Evolutionary conservation across 169 alveolate species (phyloP), one percentile per base, ranked within the genome.

Genomic region (Eimeria necatrix): DNA sequence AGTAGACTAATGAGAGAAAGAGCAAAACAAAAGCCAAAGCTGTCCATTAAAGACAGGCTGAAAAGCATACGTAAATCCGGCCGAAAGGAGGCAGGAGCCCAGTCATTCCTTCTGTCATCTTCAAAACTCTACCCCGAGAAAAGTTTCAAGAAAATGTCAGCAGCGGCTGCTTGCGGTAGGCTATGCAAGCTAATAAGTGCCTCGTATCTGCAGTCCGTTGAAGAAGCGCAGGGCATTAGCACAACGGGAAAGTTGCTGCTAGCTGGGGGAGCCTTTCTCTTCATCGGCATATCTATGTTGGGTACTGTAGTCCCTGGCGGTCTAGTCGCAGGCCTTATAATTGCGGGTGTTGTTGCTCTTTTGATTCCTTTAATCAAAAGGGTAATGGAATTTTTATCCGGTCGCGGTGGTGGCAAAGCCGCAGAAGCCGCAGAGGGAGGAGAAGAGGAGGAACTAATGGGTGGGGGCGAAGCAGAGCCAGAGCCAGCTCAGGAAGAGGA

Each of bases 211-310:
- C 83, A 71, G 24, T n/a, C 52, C 7, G 41, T 71, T 10, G 41
- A 71, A 71, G 83, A 71, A 14, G 12, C 12, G 12, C 18, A 14
- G 24, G 51, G 51, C 12, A 22, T 24, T 5, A 2, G 51, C 20
- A 71, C 20, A 26, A 71, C 83, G 3, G 20, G 12, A 7, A 71
- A 71, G 51, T 14, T 71, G 12, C 41, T 71, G 83, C 83, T 71
- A 7, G 83, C 83, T 32, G 83, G 83, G 12, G 83, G 83, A 4
- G 6, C 83, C 0, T 71, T 71, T 14, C 12, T 71, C 20, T 71
- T 71, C 7, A 71, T 71, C 6, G 83, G 83, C 41, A 71, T 71
- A 8, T 71, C 83, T 6, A 71, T 71, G 83, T 4, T 71, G 51
- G 83, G 83, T 7, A 71, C 51, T 6, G 0, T 71, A 6, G 83